Percentiles rank a stretch among this genome's conserved stretches.
Evolutionary conservation across 306 rosid species (phyloP).

Genomic region (Begonia masoniana): DNA sequence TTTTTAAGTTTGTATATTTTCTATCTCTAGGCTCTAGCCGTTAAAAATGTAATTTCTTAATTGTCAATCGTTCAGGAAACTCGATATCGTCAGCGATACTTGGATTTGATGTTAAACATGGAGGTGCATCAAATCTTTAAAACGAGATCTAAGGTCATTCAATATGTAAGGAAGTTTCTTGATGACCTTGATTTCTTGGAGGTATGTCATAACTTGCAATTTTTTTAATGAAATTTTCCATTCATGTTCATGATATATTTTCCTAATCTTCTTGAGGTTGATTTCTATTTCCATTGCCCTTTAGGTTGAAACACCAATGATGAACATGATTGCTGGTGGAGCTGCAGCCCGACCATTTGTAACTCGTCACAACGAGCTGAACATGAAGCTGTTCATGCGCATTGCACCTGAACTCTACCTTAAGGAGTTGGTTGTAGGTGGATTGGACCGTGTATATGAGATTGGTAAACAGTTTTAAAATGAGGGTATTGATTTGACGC

Average conservation of each 20-base stretch:
- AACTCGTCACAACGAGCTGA: conserved; percentile 83
- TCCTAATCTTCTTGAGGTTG: too few relatives aligned
- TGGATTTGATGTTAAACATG: conserved; percentile 72
- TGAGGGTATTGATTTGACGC: conserved; percentile 96
- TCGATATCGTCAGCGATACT: conserved; percentile 70
- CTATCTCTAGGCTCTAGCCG: too few relatives aligned
- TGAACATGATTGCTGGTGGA: conserved; percentile 97
- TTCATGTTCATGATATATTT: too few relatives aligned
- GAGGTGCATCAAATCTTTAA: conserved; percentile 81
- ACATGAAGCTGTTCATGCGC: conserved; percentile 77
- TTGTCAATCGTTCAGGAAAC: conserved; percentile 43
- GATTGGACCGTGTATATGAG: conserved; percentile 94
- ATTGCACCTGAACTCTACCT: conserved; percentile 95
- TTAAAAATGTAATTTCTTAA: too few relatives aligned
- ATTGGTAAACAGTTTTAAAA: conserved; percentile 93
- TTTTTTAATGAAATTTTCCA: too few relatives aligned
- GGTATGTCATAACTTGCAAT: conserved; percentile 34
- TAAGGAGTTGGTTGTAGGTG: conserved; percentile 89
- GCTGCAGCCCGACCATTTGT: conserved; percentile 94
- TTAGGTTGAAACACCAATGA: conserved; percentile 99
- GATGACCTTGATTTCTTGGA: conserved; percentile 78
- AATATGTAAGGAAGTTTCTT: conserved; percentile 55
- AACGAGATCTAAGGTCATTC: conserved; percentile 55
- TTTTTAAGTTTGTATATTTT: too few relatives aligned
- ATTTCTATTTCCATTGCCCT: too few relatives aligned